Conservation (phyloP, 306 rosid species). For the Biancaea sappan region DNA sequence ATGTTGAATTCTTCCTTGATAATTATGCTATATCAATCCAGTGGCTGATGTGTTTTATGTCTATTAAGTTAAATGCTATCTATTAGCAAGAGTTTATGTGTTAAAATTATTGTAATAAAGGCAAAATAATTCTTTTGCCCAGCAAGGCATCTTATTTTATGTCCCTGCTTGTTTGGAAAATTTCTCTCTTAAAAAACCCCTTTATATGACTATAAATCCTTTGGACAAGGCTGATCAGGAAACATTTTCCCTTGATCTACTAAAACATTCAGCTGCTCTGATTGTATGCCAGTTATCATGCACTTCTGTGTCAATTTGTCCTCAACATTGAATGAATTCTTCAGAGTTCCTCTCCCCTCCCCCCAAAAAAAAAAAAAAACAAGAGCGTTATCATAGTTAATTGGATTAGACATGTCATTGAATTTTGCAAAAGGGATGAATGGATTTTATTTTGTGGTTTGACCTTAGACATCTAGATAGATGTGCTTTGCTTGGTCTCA, state of each 20-base stretch:
- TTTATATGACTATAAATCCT: constrained; percentile 6
- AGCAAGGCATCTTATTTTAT: neutral
- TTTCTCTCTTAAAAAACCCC: neutral
- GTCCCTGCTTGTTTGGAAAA: neutral
- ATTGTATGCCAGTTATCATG: neutral
- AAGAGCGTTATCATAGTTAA: neutral
- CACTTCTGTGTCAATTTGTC: neutral
- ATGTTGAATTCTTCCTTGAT: neutral
- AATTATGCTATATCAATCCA: neutral
- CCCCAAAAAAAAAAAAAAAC: neutral
- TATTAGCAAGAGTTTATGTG: neutral
- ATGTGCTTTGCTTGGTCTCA: constrained; percentile 6
- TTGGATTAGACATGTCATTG: neutral
- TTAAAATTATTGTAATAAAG: neutral
- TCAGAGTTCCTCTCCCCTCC: neutral
- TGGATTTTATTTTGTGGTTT: neutral
- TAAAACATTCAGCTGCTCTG: neutral
- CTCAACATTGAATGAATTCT: neutral
- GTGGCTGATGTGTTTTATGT: neutral
- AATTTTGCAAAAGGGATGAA: neutral
- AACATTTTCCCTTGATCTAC: neutral
- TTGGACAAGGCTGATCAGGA: neutral
- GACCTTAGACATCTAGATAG: neutral
- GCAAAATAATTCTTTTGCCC: neutral
- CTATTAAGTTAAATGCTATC: neutral